A percentile compares a stretch with the other conserved stretches of the same genome.
Evolutionary conservation across 164 flowering plant species (phyloP).

Genomic region (Protea cynaroides): DNA sequence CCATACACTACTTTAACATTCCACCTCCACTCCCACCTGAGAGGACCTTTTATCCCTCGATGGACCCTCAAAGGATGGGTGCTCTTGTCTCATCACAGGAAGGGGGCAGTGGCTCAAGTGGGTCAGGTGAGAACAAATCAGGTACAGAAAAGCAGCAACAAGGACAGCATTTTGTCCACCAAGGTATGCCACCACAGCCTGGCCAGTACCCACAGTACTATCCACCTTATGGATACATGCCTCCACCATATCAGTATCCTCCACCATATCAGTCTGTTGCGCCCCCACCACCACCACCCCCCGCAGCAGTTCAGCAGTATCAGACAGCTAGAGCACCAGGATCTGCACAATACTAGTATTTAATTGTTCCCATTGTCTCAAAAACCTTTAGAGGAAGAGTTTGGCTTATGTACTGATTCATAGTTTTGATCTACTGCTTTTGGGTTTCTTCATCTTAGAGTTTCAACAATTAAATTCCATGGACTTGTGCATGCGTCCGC

Average conservation of each 20-base stretch:
- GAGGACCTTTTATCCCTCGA: conserved; percentile 73
- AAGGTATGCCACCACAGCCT: conserved; percentile 44
- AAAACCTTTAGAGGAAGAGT: no score
- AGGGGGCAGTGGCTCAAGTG: conserved; percentile 39
- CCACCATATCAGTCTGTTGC: conserved; percentile 25
- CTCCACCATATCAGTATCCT: conserved; percentile 30
- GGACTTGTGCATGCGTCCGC: no score
- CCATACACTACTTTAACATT: conserved; percentile 67
- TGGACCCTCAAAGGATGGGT: conserved; percentile 98
- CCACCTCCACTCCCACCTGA: conserved; percentile 80
- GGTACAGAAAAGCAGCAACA: conserved; percentile 42
- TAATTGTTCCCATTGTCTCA: no score
- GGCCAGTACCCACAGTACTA: conserved; percentile 48
- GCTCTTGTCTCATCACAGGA: conserved; percentile 70
- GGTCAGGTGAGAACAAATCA: conserved; percentile 42
- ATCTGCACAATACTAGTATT: conserved; percentile 6
- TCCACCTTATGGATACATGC: conserved; percentile 52
- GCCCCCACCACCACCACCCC: conserved; percentile 18
- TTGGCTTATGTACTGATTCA: no score
- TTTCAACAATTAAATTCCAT: no score
- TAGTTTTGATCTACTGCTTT: no score
- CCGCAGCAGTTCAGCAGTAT: conserved; percentile 21
- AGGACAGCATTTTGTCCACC: conserved; percentile 36
- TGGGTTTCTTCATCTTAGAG: no score
- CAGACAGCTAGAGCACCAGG: conserved; percentile 27